Conservation (phyloP, 257 asterid genomes). For the Gardenia jasminoides region DNA sequence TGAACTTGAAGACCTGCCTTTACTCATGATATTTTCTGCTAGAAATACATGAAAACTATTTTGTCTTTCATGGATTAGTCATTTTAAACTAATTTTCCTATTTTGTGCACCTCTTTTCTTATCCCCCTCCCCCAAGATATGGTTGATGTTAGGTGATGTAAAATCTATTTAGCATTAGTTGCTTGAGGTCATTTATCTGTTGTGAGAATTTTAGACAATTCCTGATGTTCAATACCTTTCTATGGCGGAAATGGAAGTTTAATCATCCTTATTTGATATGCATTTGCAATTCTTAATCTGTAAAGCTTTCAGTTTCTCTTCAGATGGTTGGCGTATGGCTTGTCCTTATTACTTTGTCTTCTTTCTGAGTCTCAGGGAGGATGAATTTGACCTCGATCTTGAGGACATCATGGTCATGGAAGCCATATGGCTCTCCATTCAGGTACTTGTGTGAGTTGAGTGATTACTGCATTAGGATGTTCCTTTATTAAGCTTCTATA, state of each 20-base stretch:
- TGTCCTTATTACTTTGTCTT: constrained; percentile 19
- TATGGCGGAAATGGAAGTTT: neutral
- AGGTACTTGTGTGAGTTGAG: constrained; percentile 43
- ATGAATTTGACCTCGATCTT: constrained; percentile 86
- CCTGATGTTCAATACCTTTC: neutral
- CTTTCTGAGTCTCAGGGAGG: constrained; percentile 58
- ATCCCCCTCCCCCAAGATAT: neutral
- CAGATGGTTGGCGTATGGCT: neutral
- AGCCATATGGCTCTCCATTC: constrained; percentile 96
- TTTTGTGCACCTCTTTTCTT: neutral
- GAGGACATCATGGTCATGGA: constrained; percentile 99
- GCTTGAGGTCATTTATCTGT: neutral
- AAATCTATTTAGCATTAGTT: neutral
- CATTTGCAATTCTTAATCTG: neutral
- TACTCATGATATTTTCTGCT: too few species aligned
- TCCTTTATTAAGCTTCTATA: neutral
- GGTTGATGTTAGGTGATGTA: neutral
- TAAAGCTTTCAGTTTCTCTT: neutral
- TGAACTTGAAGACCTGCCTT: too few species aligned
- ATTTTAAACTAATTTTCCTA: neutral
- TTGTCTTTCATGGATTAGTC: neutral
- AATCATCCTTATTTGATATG: neutral
- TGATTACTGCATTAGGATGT: neutral
- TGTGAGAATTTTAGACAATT: neutral
- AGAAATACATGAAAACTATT: too few species aligned